Conservation (phyloP, 768 basidiomycete genomes). For the Hygrophoropsis aurantiaca region DNA sequence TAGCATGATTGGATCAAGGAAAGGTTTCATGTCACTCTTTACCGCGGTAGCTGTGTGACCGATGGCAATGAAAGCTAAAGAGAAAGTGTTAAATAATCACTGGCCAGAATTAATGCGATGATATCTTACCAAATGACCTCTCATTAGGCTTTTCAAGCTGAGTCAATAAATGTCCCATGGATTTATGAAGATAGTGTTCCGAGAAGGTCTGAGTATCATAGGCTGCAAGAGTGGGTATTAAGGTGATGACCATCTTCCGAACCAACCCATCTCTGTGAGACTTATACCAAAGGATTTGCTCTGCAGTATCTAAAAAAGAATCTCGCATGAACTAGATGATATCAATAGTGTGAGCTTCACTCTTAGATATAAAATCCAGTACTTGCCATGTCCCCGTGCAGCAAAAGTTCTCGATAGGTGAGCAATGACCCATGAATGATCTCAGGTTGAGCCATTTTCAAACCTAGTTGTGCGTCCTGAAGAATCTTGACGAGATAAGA, state of each 20-base stretch:
- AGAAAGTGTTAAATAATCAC: slow-evolving; percentile 11
- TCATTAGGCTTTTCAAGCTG: slow-evolving; percentile 90
- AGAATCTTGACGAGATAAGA: slow-evolving; percentile 80
- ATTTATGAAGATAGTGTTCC: slow-evolving; percentile 87
- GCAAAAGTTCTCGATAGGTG: slow-evolving; percentile 86
- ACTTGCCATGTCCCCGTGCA: slow-evolving; percentile 92
- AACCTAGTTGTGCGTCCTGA: slow-evolving; percentile 80
- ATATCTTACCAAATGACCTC: slow-evolving; percentile 74
- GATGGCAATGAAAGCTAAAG: slow-evolving; percentile 88
- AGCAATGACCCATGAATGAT: slow-evolving; percentile 90
- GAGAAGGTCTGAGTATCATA: slow-evolving; percentile 94
- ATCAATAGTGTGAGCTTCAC: not conserved
- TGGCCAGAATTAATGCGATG: not conserved
- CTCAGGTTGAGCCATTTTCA: slow-evolving; percentile 81
- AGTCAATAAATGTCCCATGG: slow-evolving; percentile 88
- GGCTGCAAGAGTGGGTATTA: slow-evolving; percentile 91
- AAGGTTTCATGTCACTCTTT: slow-evolving; percentile 92
- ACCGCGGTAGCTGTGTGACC: slow-evolving; percentile 93
- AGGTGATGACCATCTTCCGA: slow-evolving; percentile 90
- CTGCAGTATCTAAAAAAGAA: slow-evolving; percentile 82
- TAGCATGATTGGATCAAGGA: slow-evolving; percentile 86
- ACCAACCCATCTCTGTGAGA: slow-evolving; percentile 85
- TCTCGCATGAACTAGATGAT: slow-evolving; percentile 78
- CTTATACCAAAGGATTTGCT: slow-evolving; percentile 86
- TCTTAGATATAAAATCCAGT: too few relatives aligned